Percentiles rank a stretch among this genome's conserved stretches.
These are phyloP conservation scores for Lactarius psammicola DNA, from an alignment of 768 basidiomycete genomes.

Conservation along the genomic window DNA sequence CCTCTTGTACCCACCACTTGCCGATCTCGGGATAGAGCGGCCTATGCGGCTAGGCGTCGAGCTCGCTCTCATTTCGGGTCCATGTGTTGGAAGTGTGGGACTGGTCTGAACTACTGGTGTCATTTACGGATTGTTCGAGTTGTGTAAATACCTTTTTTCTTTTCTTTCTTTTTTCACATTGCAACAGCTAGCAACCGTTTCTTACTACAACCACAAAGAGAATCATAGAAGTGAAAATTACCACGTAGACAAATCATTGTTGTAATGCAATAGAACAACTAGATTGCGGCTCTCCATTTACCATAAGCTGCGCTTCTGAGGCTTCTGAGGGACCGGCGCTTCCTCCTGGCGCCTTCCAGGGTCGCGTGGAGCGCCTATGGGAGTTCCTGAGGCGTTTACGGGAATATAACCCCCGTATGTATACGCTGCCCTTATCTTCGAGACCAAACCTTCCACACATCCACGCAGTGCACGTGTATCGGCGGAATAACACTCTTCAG, in stretches of 20 bases:
- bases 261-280: not conserved
- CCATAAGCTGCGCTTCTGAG: not conserved
- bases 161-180: not conserved
- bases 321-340: not conserved
- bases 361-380: not conserved
- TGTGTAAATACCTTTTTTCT: not conserved
- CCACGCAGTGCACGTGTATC: not conserved
- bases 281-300: not conserved
- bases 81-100: conserved; percentile 3
- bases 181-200: not conserved
- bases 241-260: not conserved
- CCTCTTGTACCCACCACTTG: not conserved
- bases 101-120: not conserved
- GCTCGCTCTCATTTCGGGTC: conserved; percentile 12
- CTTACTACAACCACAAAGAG: not conserved
- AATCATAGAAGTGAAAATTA: not conserved
- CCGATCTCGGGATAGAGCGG: not conserved
- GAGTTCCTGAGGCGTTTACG: not conserved
- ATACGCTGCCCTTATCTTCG: not conserved
- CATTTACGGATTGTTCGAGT: not conserved
- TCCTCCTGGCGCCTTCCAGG: not conserved
- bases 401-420: not conserved
- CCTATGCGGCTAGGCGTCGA: conserved; percentile 1
- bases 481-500: not conserved
- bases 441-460: not conserved